A percentile compares a stretch with the other conserved stretches of the same genome.
Evolutionary conservation across 106 monocot genomes (phyloP).

Genomic region (Dendrobium huoshanense): DNA sequence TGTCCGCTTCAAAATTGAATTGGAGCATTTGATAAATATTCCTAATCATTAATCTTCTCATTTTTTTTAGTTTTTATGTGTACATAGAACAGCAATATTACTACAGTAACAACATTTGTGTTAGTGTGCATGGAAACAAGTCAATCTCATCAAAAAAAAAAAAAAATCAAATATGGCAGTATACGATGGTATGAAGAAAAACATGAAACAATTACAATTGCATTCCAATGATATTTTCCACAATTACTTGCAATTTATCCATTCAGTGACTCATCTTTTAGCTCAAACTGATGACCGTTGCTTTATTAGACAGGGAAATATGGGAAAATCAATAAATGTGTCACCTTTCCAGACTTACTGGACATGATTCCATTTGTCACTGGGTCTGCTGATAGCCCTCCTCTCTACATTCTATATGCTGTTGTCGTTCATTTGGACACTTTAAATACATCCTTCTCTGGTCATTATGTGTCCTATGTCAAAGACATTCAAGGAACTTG

Average conservation of each 20-base stretch:
- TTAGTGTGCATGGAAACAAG: neutral
- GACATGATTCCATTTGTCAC: constrained; percentile 96
- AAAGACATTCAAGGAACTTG: constrained; percentile 85
- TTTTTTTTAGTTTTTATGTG: neutral
- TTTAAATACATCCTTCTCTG: constrained; percentile 84
- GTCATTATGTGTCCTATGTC: constrained; percentile 89
- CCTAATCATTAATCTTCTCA: neutral
- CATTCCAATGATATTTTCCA: neutral
- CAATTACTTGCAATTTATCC: neutral
- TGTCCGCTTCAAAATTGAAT: neutral
- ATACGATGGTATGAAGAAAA: neutral
- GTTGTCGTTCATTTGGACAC: constrained; percentile 92
- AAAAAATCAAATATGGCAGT: neutral
- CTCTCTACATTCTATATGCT: constrained; percentile 84
- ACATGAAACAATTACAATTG: neutral
- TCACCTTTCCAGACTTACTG: constrained; percentile 85
- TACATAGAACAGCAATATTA: neutral
- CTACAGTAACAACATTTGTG: neutral
- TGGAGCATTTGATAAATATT: neutral
- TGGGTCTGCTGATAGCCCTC: constrained; percentile 67
- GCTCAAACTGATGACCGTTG: neutral
- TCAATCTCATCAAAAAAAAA: neutral
- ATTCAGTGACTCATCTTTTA: neutral
- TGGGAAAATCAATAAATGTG: constrained; percentile 95
- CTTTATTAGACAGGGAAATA: constrained; percentile 67